A percentile compares a stretch with the other conserved stretches of the same genome.
Conservation (phyloP, 768 basidiomycete genomes). For the Boletus sp. region DNA sequence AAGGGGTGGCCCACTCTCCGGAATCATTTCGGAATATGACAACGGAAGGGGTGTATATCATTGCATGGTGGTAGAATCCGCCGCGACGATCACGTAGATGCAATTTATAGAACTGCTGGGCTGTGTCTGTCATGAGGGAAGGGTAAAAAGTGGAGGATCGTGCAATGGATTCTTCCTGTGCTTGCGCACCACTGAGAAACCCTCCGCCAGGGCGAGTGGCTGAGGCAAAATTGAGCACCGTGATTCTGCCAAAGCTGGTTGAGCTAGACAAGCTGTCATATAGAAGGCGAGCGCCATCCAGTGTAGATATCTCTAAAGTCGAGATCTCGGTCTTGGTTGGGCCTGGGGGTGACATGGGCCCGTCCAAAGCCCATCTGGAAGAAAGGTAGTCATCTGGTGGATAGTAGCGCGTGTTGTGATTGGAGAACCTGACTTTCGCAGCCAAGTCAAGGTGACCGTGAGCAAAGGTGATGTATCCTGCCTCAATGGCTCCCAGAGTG, state of each 20-base stretch:
- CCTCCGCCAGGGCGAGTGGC: slow-evolving; percentile 77
- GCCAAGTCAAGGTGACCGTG: slow-evolving; percentile 34
- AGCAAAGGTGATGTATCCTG: slow-evolving; percentile 40
- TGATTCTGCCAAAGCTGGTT: slow-evolving; percentile 38
- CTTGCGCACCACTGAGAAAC: slow-evolving; percentile 67
- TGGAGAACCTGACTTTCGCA: slow-evolving; percentile 33
- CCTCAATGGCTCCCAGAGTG: slow-evolving; percentile 48
- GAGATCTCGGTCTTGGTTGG: slow-evolving; percentile 37
- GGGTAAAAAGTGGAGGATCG: slow-evolving; percentile 71
- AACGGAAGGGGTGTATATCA: slow-evolving; percentile 70
- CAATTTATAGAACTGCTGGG: slow-evolving; percentile 58
- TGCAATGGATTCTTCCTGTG: slow-evolving; percentile 81
- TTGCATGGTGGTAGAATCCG: slow-evolving; percentile 74
- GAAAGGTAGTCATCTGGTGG: slow-evolving; percentile 44
- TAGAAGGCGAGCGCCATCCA: slow-evolving; percentile 54
- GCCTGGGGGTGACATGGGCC: slow-evolving; percentile 2
- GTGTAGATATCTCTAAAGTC: slow-evolving; percentile 60
- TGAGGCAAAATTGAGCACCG: slow-evolving; percentile 75
- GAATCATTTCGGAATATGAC: slow-evolving; percentile 61
- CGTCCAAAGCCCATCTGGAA: slow-evolving; percentile 42
- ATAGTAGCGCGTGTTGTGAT: slow-evolving; percentile 51
- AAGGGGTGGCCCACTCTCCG: slow-evolving; percentile 55
- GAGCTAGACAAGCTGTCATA: slow-evolving; percentile 19
- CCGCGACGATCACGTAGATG: slow-evolving; percentile 49
- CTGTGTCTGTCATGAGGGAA: slow-evolving; percentile 54